phyloP scores from a whole-genome alignment of 768 basidiomycete genomes.

The Guyanaporus albipodus region DNA sequence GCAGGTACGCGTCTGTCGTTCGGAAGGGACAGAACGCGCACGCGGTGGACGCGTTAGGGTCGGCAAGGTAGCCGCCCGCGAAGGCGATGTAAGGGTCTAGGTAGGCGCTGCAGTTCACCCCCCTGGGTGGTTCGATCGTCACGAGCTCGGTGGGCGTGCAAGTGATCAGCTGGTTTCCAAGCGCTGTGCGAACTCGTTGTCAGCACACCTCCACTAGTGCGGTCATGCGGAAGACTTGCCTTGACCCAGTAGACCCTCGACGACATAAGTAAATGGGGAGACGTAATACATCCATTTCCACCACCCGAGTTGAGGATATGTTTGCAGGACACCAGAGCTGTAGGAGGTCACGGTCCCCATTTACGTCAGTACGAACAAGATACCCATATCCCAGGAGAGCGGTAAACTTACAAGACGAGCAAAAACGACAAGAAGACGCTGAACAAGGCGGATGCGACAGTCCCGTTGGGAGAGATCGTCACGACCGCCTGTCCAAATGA shows the following conservation, averaged over 20 bases:
- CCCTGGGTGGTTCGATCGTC: constrained; percentile 48
- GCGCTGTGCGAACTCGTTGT: too few relatives aligned
- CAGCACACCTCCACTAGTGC: too few relatives aligned
- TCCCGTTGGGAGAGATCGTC: constrained; percentile 37
- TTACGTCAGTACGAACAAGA: neutral
- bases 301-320: constrained; percentile 34
- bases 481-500: constrained; percentile 42
- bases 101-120: constrained; percentile 51
- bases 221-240: constrained; percentile 5
- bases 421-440: constrained; percentile 38
- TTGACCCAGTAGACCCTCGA: constrained; percentile 39
- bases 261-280: constrained; percentile 50
- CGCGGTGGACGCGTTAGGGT: constrained; percentile 47
- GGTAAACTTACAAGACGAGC: constrained; percentile 37
- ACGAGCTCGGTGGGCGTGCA: constrained; percentile 56
- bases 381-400: neutral
- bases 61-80: constrained; percentile 54
- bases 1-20: constrained; percentile 40
- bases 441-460: constrained; percentile 38
- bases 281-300: constrained; percentile 38
- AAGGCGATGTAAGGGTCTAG: constrained; percentile 44
- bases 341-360: neutral
- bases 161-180: constrained; percentile 40
- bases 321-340: constrained; percentile 48
- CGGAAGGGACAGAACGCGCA: constrained; percentile 56